A percentile compares a stretch with the other conserved stretches of the same genome.
Conservation (phyloP, 1,139 yeast species). For the Yamadazyma sp. region DNA sequence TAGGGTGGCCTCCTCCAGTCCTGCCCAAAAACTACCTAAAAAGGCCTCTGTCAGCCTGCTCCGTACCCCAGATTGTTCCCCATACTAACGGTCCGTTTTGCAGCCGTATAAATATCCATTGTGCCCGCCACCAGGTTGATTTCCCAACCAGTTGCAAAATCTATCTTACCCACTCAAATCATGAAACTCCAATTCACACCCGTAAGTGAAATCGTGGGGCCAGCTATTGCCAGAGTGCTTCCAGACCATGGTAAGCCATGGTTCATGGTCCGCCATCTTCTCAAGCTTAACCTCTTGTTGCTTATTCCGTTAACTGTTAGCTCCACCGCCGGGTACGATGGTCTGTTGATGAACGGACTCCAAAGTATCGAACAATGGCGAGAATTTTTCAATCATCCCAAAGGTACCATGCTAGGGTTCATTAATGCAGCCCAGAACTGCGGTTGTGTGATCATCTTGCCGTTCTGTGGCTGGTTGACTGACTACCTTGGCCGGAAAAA, state of each 20-base stretch:
- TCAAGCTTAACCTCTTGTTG: conserved; percentile 13
- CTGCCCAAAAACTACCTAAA: neutral
- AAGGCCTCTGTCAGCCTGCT: neutral
- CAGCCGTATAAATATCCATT: neutral
- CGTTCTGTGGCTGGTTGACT: conserved; percentile 18
- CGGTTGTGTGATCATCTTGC: conserved; percentile 12
- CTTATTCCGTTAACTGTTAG: conserved; percentile 16
- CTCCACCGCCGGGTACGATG: conserved; percentile 22
- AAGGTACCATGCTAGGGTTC: conserved; percentile 22
- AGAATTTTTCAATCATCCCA: conserved; percentile 15
- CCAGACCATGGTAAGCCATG: conserved; percentile 17
- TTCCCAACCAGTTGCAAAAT: no score
- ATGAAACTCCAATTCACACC: conserved; percentile 13
- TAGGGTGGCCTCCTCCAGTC: neutral
- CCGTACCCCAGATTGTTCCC: neutral
- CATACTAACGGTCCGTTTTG: neutral
- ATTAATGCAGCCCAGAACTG: conserved; percentile 20
- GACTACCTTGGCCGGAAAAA: conserved; percentile 9
- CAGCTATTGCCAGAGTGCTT: conserved; percentile 17
- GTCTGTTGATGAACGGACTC: conserved; percentile 20
- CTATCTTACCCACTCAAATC: neutral
- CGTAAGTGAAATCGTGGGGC: conserved; percentile 17
- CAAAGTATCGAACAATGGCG: conserved; percentile 18
- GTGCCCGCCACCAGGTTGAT: no score
- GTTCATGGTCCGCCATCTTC: conserved; percentile 13